Percentiles rank a stretch among this genome's conserved stretches.
phyloP scores from a whole-genome alignment of 768 basidiomycete genomes.

The Heimioporus sp. region DNA sequence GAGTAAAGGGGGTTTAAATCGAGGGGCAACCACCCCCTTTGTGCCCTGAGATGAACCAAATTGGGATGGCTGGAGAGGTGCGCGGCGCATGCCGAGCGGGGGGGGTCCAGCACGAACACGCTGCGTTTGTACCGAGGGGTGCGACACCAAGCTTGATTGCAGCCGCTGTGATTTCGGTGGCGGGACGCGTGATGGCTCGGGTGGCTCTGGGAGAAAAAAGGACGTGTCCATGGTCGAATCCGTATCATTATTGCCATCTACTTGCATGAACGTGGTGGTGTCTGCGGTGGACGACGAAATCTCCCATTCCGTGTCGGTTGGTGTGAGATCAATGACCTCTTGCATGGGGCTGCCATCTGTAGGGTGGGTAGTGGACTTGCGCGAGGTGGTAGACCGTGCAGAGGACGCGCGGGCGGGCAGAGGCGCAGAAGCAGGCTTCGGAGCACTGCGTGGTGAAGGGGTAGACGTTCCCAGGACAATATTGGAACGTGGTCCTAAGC shows the following conservation, averaged over 20 bases:
- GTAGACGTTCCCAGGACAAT: slow-evolving; percentile 10
- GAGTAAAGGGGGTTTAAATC: slow-evolving; percentile 29
- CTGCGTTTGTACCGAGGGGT: slow-evolving; percentile 10
- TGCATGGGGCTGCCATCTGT: slow-evolving; percentile 13
- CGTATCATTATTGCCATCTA: slow-evolving; percentile 15
- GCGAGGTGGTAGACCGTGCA: too few relatives aligned
- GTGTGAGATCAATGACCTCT: slow-evolving; percentile 19
- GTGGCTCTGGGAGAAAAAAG: slow-evolving; percentile 7
- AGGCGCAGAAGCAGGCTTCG: slow-evolving; percentile 1
- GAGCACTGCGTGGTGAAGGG: neutral
- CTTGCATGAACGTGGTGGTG: slow-evolving; percentile 11
- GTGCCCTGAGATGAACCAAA: slow-evolving; percentile 17
- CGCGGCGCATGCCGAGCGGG: slow-evolving; percentile 29
- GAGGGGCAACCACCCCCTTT: slow-evolving; percentile 16
- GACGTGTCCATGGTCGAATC: slow-evolving; percentile 19
- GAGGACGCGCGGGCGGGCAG: neutral
- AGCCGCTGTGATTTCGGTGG: neutral
- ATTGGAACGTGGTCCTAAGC: neutral
- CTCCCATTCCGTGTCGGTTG: slow-evolving; percentile 19
- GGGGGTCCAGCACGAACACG: slow-evolving; percentile 20
- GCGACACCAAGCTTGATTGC: neutral
- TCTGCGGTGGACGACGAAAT: neutral
- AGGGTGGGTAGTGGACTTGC: neutral
- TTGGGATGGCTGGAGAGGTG: slow-evolving; percentile 17
- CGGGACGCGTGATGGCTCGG: neutral